Base-by-base conservation (phyloP, 306 rosid species). In the Geum urbanum region DNA sequence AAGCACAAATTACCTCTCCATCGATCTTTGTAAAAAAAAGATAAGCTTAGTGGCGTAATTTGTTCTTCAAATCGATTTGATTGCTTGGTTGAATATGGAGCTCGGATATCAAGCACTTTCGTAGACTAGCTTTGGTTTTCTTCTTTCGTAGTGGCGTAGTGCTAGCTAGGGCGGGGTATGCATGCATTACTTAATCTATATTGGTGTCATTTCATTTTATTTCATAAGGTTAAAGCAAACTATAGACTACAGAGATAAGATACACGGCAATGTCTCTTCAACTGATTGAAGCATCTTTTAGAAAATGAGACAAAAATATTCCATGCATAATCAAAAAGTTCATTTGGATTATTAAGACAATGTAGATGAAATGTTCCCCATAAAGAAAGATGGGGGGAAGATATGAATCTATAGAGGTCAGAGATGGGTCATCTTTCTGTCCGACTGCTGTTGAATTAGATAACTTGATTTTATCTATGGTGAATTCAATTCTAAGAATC, bases 191-290 rank as follows among this genome's bases (percentile, higher is more conserved):
- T 24, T 24, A 24, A 56, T 56, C 20, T 59, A 2, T 59, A 24
- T 59, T 68, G 52, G 66, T 40, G 14, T 61, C 51, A 40, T 63
- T 63, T 59, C 63, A 24, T 57, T 63, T 59, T 40, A 24, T 57
- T 27, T 57, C 62, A 16, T 24, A 57, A 27, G 41, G 18, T n/a
- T 3, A 57, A 22, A 27, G 63, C n/a, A 27, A n/a, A 37, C n/a
- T 24, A 24, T 24, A 11, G n/a, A 5, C 8, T 10, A 18, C 16
- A 40, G 16, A 62, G 32, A 9, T 7, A 19, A 41, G 9, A 19
- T 24, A 50, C n/a, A 6, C 44, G 41, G 53, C 6, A 67, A 61
- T 63, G 69, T 75, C 70, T 32, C 63, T 37, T 27, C 70, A 70
- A 46, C 37, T 54, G 45, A 19, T 24, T 45, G 72, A 56, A 43